phyloP scores from a whole-genome alignment of 345 rosid species.

The Zanthoxylum bungeanum region DNA sequence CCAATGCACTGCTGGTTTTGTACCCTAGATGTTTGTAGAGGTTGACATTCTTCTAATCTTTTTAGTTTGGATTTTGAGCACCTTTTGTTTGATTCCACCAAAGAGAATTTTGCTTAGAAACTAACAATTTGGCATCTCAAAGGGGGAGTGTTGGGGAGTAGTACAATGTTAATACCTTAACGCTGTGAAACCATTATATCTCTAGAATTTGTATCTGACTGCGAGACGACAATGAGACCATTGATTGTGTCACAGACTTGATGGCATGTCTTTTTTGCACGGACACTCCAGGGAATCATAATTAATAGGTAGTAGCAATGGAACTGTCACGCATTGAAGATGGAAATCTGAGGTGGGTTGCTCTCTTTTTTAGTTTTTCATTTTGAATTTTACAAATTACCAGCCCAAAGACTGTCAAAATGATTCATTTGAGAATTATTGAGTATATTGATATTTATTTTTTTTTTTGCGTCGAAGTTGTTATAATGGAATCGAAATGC shows the following conservation, averaged over 20 bases:
- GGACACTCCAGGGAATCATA: too few relatives aligned
- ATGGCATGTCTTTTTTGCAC: too few relatives aligned
- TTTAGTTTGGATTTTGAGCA: not conserved
- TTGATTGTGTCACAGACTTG: too few relatives aligned
- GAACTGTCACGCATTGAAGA: conserved; percentile 55
- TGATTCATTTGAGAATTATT: not conserved
- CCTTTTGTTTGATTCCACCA: not conserved
- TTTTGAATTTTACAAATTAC: not conserved
- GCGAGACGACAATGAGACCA: too few relatives aligned
- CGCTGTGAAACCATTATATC: too few relatives aligned
- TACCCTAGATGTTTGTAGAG: conserved; percentile 94
- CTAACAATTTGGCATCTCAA: not conserved
- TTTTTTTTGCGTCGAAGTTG: too few relatives aligned
- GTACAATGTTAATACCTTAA: too few relatives aligned
- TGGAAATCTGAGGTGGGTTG: conserved; percentile 75
- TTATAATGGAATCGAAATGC: too few relatives aligned
- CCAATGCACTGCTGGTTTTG: conserved; percentile 83
- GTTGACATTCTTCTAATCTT: conserved; percentile 20
- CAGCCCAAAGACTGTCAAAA: not conserved
- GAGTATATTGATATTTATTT: not conserved
- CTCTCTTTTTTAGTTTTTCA: not conserved
- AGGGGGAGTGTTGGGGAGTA: not conserved
- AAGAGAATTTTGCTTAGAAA: not conserved
- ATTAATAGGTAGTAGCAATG: too few relatives aligned
- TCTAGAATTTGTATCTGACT: too few relatives aligned